Base-by-base conservation (phyloP, 164 flowering plant genomes). In the Vitis vinifera region DNA sequence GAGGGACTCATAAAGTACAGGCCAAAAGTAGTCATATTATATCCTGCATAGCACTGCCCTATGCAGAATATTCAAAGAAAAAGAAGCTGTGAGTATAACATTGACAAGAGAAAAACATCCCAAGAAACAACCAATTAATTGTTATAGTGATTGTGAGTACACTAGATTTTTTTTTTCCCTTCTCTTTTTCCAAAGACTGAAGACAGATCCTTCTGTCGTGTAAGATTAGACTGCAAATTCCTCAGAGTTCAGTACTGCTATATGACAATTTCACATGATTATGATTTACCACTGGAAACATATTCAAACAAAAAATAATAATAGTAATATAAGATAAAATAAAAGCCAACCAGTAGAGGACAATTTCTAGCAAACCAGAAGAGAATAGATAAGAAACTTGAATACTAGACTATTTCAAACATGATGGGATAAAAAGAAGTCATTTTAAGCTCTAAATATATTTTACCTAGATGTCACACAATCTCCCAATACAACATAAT, bases 401-500 rank as follows among this genome's bases (percentile, higher is more conserved):
- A 63, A 48, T 10, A 14, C 31, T 30, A 15, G 30, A 61, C 14
- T 53, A 4, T 31, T 31, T 31, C 7, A 31, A 31, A 31, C 44
- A 31, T 31, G 44, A 31, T 31, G 44, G 0, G 44, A 31, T 31
- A 31, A 31, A 31, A 31, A 31, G 44, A 53, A 53, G 7, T 4
- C 56, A 53, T 13, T 53, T 31, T 31, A 31, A 23, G 44, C 44
- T 31, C 7, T 31, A 31, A 31, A 31, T 31, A 31, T 31, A 31
- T 31, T 6, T 62, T 80, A 96, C 99, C 98, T 84, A 60, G 98
- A 90, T 58, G 99, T 96, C 68, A 93, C 92, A 81, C 99, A 96
- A 78, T 96, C 99, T 76, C 99, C 98, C 77, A 96, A 75, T 73
- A 96, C 84, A 62, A 87, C 97, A 89, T 91, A 96, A 75, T 93